Evolutionary conservation across 169 alveolate genomes (phyloP), one percentile per base, ranked within the genome.

Genomic region (Plasmodium billcollinsi): DNA sequence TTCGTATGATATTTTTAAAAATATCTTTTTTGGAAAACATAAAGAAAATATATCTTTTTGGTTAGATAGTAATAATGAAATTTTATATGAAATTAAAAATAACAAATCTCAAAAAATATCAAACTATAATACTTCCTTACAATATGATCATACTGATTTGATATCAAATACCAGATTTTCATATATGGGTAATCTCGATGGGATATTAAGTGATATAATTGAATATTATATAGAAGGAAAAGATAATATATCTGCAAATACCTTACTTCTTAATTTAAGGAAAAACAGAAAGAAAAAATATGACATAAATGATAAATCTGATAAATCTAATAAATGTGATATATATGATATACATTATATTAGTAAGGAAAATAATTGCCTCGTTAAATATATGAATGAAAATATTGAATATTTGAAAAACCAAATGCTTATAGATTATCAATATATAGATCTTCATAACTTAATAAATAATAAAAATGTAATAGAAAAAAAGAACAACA

Each of bases 151-250:
- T 24, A 9, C 43, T 12, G 63, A 73, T 4, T 6, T 45, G 12
- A 4, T 52, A 18, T 47, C 8, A 61, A 73, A 26, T 56, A 58
- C 74, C 29, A 58, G 93, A 47, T 80, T 88, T 59, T 80, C 94
- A 11, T 88, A 61, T 58, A 88, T 92, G 92, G 94, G 95, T 8
- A 73, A 74, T 71, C 15, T 76, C 1, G 29, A 56, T 29, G 95
- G 94, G 33, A 66, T 73, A 3, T 21, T 90, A 33, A 80, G 91
- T 29, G 92, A 71, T 26, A 50, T 76, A 20, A 15, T 92, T 8
- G 74, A 59, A 9, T 90, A 83, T 43, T 90, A 67, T 63, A 65
- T 29, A n/a, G 21, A 24, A 0, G 72, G 62, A 47, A n/a, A 43
- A 12, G 56, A 56, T 56, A 56, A 56, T 56, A 56, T 56, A 12